A percentile compares a stretch with the other conserved stretches of the same genome.
These are phyloP conservation scores for Ramalina peruviana DNA, from an alignment of 495 filamentous ascomycete genomes.

Conservation along the genomic window DNA sequence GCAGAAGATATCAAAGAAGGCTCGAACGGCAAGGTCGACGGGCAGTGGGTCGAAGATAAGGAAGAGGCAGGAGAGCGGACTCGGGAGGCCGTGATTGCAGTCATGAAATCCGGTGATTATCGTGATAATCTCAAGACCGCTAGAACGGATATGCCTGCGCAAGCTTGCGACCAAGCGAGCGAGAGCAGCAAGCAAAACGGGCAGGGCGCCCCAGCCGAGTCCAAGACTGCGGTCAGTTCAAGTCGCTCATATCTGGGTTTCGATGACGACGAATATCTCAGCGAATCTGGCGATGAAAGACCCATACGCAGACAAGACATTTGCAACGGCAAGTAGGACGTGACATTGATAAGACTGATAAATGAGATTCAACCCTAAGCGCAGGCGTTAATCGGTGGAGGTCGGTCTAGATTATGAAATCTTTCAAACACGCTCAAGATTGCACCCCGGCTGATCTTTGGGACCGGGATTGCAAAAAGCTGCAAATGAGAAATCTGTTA, in stretches of 20 bases:
- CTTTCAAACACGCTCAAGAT: background rate
- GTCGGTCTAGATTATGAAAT: background rate
- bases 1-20: slow-evolving; percentile 66
- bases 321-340: background rate
- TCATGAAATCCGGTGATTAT: slow-evolving; percentile 51
- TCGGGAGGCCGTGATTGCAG: slow-evolving; percentile 65
- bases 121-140: slow-evolving; percentile 34
- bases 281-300: slow-evolving; percentile 53
- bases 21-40: slow-evolving; percentile 58
- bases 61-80: slow-evolving; percentile 74
- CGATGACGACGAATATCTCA: slow-evolving; percentile 86
- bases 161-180: slow-evolving; percentile 28
- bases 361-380: background rate
- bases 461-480: background rate
- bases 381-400: background rate
- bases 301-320: slow-evolving; percentile 4
- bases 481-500: background rate
- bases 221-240: slow-evolving; percentile 17
- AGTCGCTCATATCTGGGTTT: slow-evolving; percentile 61
- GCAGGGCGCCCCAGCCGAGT: slow-evolving; percentile 13
- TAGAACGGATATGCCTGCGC: slow-evolving; percentile 38
- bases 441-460: background rate
- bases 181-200: slow-evolving; percentile 30
- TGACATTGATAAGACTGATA: background rate
- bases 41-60: slow-evolving; percentile 86